phyloP scores from a whole-genome alignment of 345 rosid genomes.

The Murraya paniculata region DNA sequence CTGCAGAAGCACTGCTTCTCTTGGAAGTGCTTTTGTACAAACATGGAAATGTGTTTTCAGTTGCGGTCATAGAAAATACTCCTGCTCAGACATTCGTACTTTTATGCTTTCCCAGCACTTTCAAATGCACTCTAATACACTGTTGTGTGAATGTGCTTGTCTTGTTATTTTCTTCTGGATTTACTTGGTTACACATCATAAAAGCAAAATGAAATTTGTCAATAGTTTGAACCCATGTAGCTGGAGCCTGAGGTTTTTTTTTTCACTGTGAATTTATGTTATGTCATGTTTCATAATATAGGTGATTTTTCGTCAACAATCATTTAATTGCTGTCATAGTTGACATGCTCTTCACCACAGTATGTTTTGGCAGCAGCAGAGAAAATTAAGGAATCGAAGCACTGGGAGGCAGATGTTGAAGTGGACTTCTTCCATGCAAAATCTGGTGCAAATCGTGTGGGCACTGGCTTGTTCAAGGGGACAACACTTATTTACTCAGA shows the following conservation, averaged over 20 bases:
- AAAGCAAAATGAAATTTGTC: neutral
- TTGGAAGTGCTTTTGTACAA: neutral
- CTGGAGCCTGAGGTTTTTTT: neutral
- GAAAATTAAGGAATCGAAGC: slow-evolving; percentile 59
- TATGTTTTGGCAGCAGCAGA: slow-evolving; percentile 73
- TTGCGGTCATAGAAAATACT: too few species aligned
- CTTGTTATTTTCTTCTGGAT: neutral
- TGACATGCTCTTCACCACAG: slow-evolving; percentile 38
- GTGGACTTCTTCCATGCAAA: slow-evolving; percentile 68
- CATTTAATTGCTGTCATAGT: slow-evolving; percentile 6
- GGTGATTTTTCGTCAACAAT: slow-evolving; percentile 14
- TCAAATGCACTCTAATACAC: neutral
- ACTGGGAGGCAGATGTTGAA: slow-evolving; percentile 83
- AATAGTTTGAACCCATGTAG: neutral
- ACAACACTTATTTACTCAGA: slow-evolving; percentile 84
- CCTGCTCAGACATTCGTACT: too few species aligned
- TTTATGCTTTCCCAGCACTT: neutral
- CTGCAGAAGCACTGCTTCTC: neutral
- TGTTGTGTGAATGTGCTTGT: too few species aligned
- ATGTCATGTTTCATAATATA: neutral
- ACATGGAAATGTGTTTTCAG: too few species aligned
- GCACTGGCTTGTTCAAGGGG: slow-evolving; percentile 67
- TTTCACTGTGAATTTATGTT: neutral
- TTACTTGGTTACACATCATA: neutral
- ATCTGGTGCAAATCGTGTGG: slow-evolving; percentile 62